Conservation (phyloP, 2,329 filamentous ascomycete genomes). For the Cordyceps cicadae region DNA sequence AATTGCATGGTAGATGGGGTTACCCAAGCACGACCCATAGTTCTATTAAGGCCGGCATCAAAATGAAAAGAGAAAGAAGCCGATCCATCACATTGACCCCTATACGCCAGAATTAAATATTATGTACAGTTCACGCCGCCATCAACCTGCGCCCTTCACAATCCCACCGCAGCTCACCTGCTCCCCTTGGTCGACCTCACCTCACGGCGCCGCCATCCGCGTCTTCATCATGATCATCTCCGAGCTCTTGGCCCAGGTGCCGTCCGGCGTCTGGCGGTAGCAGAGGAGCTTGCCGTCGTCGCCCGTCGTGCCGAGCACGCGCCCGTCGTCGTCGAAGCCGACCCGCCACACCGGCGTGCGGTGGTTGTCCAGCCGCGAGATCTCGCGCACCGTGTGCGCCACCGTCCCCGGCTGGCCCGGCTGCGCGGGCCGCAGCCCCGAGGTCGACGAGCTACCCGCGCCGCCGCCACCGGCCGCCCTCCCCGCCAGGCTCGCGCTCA, state of each 20-base stretch:
- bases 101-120: background rate
- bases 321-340: conserved; percentile 60
- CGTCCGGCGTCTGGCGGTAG: conserved; percentile 51
- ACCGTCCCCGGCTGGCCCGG: conserved; percentile 43
- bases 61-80: background rate
- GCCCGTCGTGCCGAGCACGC: conserved; percentile 66
- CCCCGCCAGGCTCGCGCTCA: conserved; percentile 46
- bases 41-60: background rate
- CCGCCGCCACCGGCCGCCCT: conserved; percentile 26
- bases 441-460: conserved; percentile 22
- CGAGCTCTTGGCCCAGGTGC: conserved; percentile 51
- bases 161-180: background rate
- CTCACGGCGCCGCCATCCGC: conserved; percentile 39
- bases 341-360: conserved; percentile 69
- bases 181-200: background rate
- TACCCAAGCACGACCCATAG: too few species aligned
- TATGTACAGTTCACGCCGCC: background rate
- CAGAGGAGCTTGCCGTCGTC: conserved; percentile 63
- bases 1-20: too few species aligned
- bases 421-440: conserved; percentile 46
- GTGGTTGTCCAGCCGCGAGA: conserved; percentile 59
- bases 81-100: background rate
- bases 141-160: background rate
- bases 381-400: conserved; percentile 32
- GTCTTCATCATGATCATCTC: conserved; percentile 52